phyloP scores from a whole-genome alignment of 1,139 yeast genomes.

The Saccharomycopsis crataegensis region DNA sequence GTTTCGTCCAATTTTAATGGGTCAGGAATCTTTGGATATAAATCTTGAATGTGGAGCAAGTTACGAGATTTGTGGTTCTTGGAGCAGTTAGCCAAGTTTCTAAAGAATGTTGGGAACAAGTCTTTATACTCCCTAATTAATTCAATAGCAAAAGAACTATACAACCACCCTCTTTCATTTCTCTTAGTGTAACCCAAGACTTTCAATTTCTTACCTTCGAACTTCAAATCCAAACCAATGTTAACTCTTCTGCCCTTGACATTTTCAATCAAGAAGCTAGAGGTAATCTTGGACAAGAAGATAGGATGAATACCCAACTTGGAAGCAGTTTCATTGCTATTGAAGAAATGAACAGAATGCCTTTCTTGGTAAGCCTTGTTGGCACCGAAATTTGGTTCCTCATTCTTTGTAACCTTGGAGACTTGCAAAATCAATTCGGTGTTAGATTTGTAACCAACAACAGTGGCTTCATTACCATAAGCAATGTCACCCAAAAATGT shows the following conservation, averaged over 20 bases:
- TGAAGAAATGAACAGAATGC: conserved; percentile 49
- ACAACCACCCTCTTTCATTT: conserved; percentile 72
- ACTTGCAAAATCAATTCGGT: conserved; percentile 47
- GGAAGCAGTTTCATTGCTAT: conserved; percentile 62
- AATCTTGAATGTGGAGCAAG: conserved; percentile 34
- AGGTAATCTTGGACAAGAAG: conserved; percentile 69
- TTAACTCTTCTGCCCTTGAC: conserved; percentile 50
- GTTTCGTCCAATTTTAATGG: conserved; percentile 32
- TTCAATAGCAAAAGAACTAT: conserved; percentile 64
- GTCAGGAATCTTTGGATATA: conserved; percentile 38
- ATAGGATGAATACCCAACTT: conserved; percentile 51
- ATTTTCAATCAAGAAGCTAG: conserved; percentile 57
- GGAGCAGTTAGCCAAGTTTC: conserved; percentile 24
- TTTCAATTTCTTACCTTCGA: conserved; percentile 70
- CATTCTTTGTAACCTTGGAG: conserved; percentile 40
- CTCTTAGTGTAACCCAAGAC: conserved; percentile 82
- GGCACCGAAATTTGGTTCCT: conserved; percentile 60
- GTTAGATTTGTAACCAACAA: conserved; percentile 52
- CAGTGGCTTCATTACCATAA: conserved; percentile 77
- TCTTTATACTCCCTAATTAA: conserved; percentile 54
- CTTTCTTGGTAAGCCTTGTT: conserved; percentile 52
- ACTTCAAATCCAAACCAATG: conserved; percentile 80
- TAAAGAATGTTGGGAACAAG: conserved; percentile 57
- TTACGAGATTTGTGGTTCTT: not conserved
- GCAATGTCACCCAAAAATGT: conserved; percentile 85